phyloP scores from a whole-genome alignment of 1,139 yeast genomes.

The Scheffersomyces parashehatae region DNA sequence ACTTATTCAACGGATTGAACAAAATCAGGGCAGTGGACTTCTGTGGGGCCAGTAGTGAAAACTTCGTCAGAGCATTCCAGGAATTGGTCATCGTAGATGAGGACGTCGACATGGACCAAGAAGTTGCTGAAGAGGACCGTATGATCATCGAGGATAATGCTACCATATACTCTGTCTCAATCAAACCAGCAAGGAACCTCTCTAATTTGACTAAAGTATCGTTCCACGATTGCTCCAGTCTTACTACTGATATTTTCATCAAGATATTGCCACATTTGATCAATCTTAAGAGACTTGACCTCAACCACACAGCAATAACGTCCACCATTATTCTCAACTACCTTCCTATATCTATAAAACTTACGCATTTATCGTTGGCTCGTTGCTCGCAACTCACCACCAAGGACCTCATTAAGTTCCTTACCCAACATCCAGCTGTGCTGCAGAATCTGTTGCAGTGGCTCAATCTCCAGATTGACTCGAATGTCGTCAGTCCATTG shows the following conservation, averaged over 20 bases:
- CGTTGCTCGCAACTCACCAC: constrained; percentile 79
- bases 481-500: constrained; percentile 64
- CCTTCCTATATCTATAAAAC: constrained; percentile 53
- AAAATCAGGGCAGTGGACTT: constrained; percentile 75
- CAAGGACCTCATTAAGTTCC: constrained; percentile 68
- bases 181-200: neutral
- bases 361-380: constrained; percentile 79
- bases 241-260: constrained; percentile 57
- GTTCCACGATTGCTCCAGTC: constrained; percentile 85
- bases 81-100: constrained; percentile 26
- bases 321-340: constrained; percentile 50
- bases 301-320: constrained; percentile 78
- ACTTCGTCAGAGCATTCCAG: constrained; percentile 65
- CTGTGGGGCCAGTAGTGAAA: constrained; percentile 79
- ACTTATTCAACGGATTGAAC: constrained; percentile 60
- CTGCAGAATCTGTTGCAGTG: constrained; percentile 59
- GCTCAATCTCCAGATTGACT: constrained; percentile 76
- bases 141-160: neutral
- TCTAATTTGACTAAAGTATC: constrained; percentile 56
- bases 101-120: constrained; percentile 11
- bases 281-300: constrained; percentile 67
- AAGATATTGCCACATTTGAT: constrained; percentile 60
- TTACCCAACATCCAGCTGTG: constrained; percentile 73
- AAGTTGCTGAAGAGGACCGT: constrained; percentile 8
- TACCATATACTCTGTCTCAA: constrained; percentile 2